phyloP scores from a whole-genome alignment of 2,329 filamentous ascomycete species.

The Aspergillaceae sp. region DNA sequence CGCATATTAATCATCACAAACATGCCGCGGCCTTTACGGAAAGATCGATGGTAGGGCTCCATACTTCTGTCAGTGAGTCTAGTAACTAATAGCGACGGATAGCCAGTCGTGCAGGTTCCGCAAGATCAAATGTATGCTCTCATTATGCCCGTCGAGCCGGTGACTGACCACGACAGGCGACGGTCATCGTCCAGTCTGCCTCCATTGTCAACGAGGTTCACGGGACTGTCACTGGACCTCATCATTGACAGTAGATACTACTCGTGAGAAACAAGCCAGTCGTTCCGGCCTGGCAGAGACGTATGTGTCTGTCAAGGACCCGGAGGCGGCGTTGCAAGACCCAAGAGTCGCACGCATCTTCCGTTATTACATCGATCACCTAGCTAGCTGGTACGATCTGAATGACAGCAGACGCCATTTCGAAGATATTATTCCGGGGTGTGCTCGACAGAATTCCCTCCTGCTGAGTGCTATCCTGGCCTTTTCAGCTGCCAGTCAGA shows the following conservation, averaged over 20 bases:
- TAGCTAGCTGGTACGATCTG: slow-evolving; percentile 44
- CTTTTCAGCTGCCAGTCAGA: slow-evolving; percentile 37
- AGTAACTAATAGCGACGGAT: too few species aligned
- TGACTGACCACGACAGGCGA: slow-evolving; percentile 1
- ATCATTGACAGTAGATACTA: not conserved
- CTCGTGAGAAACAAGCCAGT: not conserved
- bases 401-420: slow-evolving; percentile 34
- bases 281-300: not conserved
- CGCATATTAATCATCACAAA: not conserved
- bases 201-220: slow-evolving; percentile 1
- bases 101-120: slow-evolving; percentile 4
- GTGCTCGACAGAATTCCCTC: slow-evolving; percentile 34
- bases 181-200: slow-evolving; percentile 1
- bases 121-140: slow-evolving; percentile 4
- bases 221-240: slow-evolving; percentile 2
- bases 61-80: not conserved
- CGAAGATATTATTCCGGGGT: slow-evolving; percentile 24
- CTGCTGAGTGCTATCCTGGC: slow-evolving; percentile 41
- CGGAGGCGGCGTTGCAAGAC: slow-evolving; percentile 5
- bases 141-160: too few species aligned
- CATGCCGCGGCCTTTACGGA: not conserved
- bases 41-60: not conserved
- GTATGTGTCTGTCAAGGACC: slow-evolving; percentile 5
- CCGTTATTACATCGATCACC: slow-evolving; percentile 28
- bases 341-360: slow-evolving; percentile 20